These are phyloP conservation scores for Fusarium piperis DNA, from an alignment of 2,329 filamentous ascomycete genomes.

Conservation along the genomic window DNA sequence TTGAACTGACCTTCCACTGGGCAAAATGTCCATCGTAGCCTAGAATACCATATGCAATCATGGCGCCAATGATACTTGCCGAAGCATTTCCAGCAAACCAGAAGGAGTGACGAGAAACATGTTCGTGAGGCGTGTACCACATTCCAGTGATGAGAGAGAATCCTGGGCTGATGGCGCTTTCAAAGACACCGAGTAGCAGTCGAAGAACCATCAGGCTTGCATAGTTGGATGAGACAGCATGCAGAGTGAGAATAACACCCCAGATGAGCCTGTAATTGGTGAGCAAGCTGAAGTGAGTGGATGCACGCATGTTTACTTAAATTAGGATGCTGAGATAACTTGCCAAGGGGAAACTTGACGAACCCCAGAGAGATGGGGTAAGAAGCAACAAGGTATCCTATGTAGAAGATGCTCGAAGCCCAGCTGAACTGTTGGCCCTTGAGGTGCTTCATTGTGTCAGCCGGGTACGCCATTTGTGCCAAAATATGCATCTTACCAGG, in stretches of 20 bases:
- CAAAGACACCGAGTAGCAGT: constrained; percentile 39
- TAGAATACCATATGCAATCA: constrained; percentile 36
- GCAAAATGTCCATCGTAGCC: not conserved
- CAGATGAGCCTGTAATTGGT: constrained; percentile 31
- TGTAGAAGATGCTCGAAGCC: constrained; percentile 59
- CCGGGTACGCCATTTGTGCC: not conserved
- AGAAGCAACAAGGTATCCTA: constrained; percentile 54
- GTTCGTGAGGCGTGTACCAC: constrained; percentile 45
- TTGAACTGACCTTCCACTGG: constrained; percentile 10
- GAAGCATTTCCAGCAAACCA: constrained; percentile 46
- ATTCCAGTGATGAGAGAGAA: constrained; percentile 40
- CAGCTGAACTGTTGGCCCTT: constrained; percentile 56
- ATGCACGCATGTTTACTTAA: not conserved
- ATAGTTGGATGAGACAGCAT: constrained; percentile 50
- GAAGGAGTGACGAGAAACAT: constrained; percentile 41
- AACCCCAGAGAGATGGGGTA: constrained; percentile 34
- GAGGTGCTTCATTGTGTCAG: constrained; percentile 3
- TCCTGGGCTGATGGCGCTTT: constrained; percentile 40
- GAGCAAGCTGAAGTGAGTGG: not conserved
- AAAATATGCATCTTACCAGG: not conserved
- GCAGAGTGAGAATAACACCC: constrained; percentile 46
- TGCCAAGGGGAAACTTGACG: constrained; percentile 35
- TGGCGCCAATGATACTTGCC: constrained; percentile 38
- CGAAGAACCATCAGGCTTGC: constrained; percentile 37
- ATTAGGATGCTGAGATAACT: constrained; percentile 33